A percentile compares a stretch with the other conserved stretches of the same genome.
Evolutionary conservation across 306 rosid genomes (phyloP).

Genomic region (Senna tora): DNA sequence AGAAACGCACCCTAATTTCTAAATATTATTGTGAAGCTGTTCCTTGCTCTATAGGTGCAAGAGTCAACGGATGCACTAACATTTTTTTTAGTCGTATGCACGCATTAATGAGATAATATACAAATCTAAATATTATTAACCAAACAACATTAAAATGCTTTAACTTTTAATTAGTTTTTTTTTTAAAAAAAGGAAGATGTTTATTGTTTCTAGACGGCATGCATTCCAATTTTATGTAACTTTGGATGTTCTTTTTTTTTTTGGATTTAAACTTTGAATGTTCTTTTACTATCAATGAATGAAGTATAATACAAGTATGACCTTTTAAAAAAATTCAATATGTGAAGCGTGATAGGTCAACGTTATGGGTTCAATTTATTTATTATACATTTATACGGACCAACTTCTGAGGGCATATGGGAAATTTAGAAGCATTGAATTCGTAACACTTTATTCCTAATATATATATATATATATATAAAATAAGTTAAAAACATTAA

Average conservation of each 20-base stretch:
- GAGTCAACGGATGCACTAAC: no score
- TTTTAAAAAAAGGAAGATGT: background rate
- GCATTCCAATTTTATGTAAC: background rate
- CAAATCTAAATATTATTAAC: no score
- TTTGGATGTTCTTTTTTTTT: background rate
- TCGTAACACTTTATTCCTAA: background rate
- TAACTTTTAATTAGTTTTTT: background rate
- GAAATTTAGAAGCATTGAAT: background rate
- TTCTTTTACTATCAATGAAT: background rate
- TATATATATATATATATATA: no score
- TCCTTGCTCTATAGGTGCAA: no score
- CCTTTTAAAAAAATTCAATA: background rate
- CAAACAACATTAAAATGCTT: background rate
- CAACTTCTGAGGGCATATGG: background rate
- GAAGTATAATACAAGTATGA: background rate
- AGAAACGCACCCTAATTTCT: no score
- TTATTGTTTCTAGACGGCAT: background rate
- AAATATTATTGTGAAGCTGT: no score
- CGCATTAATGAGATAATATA: no score
- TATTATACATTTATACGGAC: no score
- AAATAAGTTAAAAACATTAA: no score
- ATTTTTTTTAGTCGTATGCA: no score
- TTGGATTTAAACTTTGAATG: no score
- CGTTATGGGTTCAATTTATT: background rate
- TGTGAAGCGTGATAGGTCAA: background rate